Evolutionary conservation across 768 basidiomycete species (phyloP), one percentile per base, ranked within the genome.

Genomic region (Amanita exitialis): DNA sequence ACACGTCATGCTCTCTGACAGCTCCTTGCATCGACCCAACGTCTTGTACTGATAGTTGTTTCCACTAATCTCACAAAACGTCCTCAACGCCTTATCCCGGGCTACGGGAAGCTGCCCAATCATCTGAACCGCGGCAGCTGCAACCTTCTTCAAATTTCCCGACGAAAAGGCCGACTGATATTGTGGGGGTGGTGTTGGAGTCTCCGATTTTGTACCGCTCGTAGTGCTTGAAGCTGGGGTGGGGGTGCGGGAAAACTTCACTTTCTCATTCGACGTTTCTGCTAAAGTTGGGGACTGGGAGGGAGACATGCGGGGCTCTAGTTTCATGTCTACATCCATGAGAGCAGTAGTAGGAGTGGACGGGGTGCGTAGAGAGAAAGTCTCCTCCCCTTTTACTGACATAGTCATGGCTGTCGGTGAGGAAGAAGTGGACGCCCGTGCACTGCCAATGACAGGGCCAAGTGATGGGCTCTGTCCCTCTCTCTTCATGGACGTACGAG

Each of bases 1-100:
- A 72, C 96, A 99, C 20, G 83, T 80, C 86, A 93, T 90, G 67
- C 90, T 87, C 71, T 98, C 96, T 61, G 86, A 77, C 49, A 83
- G 76, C 69, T 95, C 90, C 61, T 86, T 81, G 48, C 88, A 90
- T 59, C 80, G 78, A n/a, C 95, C 95, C 50, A 97, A 70, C 27
- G 82, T 76, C 63, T 82, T 83, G 67, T 83, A 83, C 72, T 95
- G 91, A 64, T 96, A 96, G 59, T 82, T 82, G 65, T 92, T 95
- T 61, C 71, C 76, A 54, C 66, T 57, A 60, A 97, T 81, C 67
- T 88, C 79, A 55, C 66, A 69, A 63, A 95, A 97, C 7, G 78
- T 83, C 56, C 67, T 70, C 54, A 83, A 65, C 37, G 93, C 94
- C 13, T 74, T 80, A 48, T 79, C 71, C 59, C 85, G 80, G 27